These are phyloP conservation scores for Pelargonium nanum DNA, from an alignment of 345 rosid genomes.

Conservation along the genomic window DNA sequence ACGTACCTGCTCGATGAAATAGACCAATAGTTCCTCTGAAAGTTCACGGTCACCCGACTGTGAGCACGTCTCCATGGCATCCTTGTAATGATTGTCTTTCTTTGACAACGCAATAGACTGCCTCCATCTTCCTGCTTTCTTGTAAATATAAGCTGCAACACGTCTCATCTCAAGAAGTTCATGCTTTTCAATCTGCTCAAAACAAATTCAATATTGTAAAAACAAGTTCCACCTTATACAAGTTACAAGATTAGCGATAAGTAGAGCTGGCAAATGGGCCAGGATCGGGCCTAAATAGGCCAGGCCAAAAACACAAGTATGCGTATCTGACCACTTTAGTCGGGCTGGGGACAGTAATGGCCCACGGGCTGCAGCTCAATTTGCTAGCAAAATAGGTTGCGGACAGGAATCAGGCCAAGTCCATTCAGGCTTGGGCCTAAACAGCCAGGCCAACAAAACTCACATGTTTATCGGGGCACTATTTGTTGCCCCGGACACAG, in stretches of 20 bases:
- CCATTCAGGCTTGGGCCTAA: too few species aligned
- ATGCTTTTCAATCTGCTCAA: slow-evolving; percentile 81
- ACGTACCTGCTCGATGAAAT: slow-evolving; percentile 84
- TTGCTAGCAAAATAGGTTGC: too few species aligned
- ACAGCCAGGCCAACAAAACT: too few species aligned
- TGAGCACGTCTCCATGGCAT: slow-evolving; percentile 98
- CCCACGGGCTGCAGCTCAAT: too few species aligned
- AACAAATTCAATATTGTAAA: slow-evolving; percentile 2
- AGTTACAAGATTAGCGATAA: neutral
- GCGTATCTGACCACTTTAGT: too few species aligned
- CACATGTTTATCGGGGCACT: too few species aligned
- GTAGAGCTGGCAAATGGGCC: too few species aligned
- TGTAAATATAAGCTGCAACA: slow-evolving; percentile 95
- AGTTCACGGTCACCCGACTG: slow-evolving; percentile 96
- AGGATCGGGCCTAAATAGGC: too few species aligned
- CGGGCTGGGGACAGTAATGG: too few species aligned
- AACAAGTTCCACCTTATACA: neutral
- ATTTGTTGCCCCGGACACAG: too few species aligned
- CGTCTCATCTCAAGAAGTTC: slow-evolving; percentile 98
- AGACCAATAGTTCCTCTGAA: slow-evolving; percentile 87
- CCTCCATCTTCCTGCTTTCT: slow-evolving; percentile 99
- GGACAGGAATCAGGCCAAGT: too few species aligned
- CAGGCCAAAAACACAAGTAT: too few species aligned
- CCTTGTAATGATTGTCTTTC: slow-evolving; percentile 83
- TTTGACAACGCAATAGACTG: slow-evolving; percentile 91